These are phyloP conservation scores for Podospora sp. DNA, from an alignment of 495 filamentous ascomycete species.

Conservation along the genomic window DNA sequence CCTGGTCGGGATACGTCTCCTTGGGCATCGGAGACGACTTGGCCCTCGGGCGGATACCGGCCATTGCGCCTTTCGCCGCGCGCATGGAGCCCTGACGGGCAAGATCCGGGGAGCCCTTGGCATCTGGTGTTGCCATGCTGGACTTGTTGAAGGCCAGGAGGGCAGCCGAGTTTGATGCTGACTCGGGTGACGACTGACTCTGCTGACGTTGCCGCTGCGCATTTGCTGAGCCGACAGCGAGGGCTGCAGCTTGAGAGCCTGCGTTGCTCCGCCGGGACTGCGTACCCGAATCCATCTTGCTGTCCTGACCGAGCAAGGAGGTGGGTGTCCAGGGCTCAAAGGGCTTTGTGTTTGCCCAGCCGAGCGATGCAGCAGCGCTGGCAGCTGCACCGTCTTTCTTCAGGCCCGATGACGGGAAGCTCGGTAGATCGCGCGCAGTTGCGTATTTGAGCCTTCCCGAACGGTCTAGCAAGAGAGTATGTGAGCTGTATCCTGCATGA, in stretches of 20 bases:
- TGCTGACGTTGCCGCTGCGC: conserved; percentile 47
- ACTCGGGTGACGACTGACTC: conserved; percentile 35
- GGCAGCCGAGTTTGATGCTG: conserved; percentile 58
- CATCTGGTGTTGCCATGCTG: conserved; percentile 21
- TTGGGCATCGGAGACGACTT: conserved; percentile 60
- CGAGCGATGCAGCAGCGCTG: conserved; percentile 70
- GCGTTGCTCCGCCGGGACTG: conserved; percentile 59
- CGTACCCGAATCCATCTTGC: conserved; percentile 57
- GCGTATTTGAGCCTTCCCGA: conserved; percentile 68
- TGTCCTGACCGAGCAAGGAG: conserved; percentile 68
- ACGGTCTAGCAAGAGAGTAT: conserved; percentile 30
- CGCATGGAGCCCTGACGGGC: conserved; percentile 60
- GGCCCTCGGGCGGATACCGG: conserved; percentile 61
- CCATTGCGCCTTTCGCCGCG: conserved; percentile 76
- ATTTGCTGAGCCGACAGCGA: conserved; percentile 63
- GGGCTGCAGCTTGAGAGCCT: conserved; percentile 68
- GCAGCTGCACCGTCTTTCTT: conserved; percentile 65
- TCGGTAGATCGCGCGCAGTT: conserved; percentile 65
- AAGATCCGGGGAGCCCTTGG: conserved; percentile 20
- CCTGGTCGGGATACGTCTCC: conserved; percentile 58
- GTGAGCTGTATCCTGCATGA: conserved; percentile 24
- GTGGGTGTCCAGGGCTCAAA: conserved; percentile 67
- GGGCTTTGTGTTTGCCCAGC: conserved; percentile 67
- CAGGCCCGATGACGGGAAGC: conserved; percentile 67
- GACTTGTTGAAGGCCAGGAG: conserved; percentile 53